Evolutionary conservation across 495 filamentous ascomycete genomes (phyloP), one percentile per base, ranked within the genome.

Genomic region (Penicillium atrosanguineum): DNA sequence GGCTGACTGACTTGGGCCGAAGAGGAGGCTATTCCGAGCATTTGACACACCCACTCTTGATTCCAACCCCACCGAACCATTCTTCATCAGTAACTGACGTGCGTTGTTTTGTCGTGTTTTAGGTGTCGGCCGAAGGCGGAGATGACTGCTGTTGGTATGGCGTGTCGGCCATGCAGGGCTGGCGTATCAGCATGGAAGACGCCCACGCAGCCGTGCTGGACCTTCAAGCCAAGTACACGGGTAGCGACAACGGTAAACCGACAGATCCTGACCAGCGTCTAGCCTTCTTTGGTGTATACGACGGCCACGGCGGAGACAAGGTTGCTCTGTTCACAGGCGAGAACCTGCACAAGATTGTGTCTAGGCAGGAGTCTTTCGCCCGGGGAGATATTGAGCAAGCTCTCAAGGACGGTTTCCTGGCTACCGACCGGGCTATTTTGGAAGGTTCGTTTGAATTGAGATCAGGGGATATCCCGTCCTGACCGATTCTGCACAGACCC

Each of bases 131-230:
- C 66, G 84, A 87, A 63, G 93, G 94, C 70, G 87, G 87, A 75
- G 92, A 97, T 88, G 91, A 96, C 58, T 86, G 89, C 68, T 83
- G 95, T 64, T 69, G 92, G 57, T 98, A 87, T 69, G 94, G 95
- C 61, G 83, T 98, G 55, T 97, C 95, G 59, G 89, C 90, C 71
- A 98, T 98, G 94, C 94, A 98, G 75, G 94, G 94, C 78, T 98
- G 94, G 94, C 88, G 94, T 73, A 97, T 97, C 71, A 95, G 89
- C 73, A 98, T 98, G 94, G 94, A 98, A 70, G 94, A 98, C 65
- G 85, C 94, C 52, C 94, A 98, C 75, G 89, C 90, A 36, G 80
- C 87, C 19, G 71, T 96, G 25, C 87, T 98, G 63, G 89, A 97
- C 71, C 83, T 98, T 55, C 82, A 95, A 62, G 81, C 86, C 54